Percentiles rank a stretch among this genome's conserved stretches.
These are phyloP conservation scores for Phialophora expanda DNA, from an alignment of 2,329 filamentous ascomycete species.

Conservation along the genomic window DNA sequence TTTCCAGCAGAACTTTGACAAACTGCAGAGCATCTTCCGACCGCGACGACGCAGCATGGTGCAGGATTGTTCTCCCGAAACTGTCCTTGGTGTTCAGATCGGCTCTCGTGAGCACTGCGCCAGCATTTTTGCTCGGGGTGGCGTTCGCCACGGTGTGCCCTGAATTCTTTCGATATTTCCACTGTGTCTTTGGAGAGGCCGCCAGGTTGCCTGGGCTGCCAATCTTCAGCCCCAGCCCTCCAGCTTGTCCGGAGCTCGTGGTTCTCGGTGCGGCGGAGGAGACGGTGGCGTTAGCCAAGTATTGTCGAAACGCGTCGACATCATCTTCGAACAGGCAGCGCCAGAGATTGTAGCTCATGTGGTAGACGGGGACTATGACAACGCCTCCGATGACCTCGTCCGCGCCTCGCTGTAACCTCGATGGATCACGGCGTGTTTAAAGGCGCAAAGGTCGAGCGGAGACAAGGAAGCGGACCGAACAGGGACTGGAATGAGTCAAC, in stretches of 20 bases:
- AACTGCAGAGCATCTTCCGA: constrained; percentile 73
- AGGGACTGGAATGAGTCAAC: constrained; percentile 16
- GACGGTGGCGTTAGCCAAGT: constrained; percentile 75
- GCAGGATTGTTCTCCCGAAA: constrained; percentile 78
- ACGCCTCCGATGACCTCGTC: constrained; percentile 58
- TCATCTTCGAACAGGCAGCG: constrained; percentile 97
- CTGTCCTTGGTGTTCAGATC: constrained; percentile 87
- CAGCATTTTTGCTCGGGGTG: constrained; percentile 23
- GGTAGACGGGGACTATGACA: constrained; percentile 48
- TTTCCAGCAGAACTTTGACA: constrained; percentile 77
- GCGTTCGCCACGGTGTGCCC: constrained; percentile 25
- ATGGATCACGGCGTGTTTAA: constrained; percentile 90
- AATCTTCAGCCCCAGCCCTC: constrained; percentile 50
- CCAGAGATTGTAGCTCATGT: constrained; percentile 98
- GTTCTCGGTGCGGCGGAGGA: constrained; percentile 38
- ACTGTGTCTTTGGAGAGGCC: constrained; percentile 50
- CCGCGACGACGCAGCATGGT: constrained; percentile 80
- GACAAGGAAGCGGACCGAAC: constrained; percentile 13
- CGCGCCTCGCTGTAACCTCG: constrained; percentile 89
- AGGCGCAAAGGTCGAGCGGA: constrained; percentile 57
- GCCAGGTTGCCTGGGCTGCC: constrained; percentile 51
- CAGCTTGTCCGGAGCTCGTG: constrained; percentile 43
- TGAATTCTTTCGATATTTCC: constrained; percentile 40
- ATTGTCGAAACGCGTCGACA: constrained; percentile 89
- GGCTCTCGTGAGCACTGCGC: constrained; percentile 56